A percentile compares a stretch with the other conserved stretches of the same genome.
Conservation (phyloP, 2,329 filamentous ascomycete genomes). For the Diaporthe vexans region DNA sequence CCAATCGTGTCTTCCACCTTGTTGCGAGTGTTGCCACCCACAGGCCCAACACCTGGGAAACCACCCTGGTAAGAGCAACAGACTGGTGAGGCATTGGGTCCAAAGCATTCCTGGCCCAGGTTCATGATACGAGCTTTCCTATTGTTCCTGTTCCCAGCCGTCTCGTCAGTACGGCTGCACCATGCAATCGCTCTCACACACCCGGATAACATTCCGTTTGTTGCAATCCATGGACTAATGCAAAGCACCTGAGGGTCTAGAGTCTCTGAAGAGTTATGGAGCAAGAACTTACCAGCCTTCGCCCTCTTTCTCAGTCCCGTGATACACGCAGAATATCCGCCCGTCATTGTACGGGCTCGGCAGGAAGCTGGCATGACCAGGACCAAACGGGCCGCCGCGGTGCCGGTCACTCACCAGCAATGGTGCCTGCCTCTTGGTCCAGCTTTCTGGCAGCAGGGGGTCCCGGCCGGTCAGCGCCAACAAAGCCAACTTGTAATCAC, state of each 20-base stretch:
- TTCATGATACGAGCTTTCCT: constrained; percentile 43
- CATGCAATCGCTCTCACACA: neutral
- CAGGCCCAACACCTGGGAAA: constrained; percentile 17
- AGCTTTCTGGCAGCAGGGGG: constrained; percentile 40
- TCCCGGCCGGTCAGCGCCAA: constrained; percentile 41
- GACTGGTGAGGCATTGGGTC: constrained; percentile 37
- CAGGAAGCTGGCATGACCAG: constrained; percentile 44
- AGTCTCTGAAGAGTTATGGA: too few species aligned
- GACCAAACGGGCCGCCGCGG: constrained; percentile 42
- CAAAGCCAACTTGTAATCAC: constrained; percentile 44
- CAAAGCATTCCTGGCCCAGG: constrained; percentile 40
- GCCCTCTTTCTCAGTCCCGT: constrained; percentile 41
- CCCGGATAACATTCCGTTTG: too few species aligned
- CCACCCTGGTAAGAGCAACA: constrained; percentile 40
- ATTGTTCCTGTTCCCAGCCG: constrained; percentile 33
- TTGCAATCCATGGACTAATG: too few species aligned
- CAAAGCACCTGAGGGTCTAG: too few species aligned
- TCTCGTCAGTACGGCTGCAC: neutral
- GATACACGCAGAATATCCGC: constrained; percentile 44
- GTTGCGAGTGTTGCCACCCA: neutral
- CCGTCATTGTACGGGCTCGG: constrained; percentile 41
- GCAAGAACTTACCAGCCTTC: constrained; percentile 39
- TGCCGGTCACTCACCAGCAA: constrained; percentile 37
- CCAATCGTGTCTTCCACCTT: constrained; percentile 25
- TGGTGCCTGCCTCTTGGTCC: constrained; percentile 39